These are phyloP conservation scores for Agaricus bisporus DNA, from an alignment of 768 basidiomycete genomes.

Conservation along the genomic window DNA sequence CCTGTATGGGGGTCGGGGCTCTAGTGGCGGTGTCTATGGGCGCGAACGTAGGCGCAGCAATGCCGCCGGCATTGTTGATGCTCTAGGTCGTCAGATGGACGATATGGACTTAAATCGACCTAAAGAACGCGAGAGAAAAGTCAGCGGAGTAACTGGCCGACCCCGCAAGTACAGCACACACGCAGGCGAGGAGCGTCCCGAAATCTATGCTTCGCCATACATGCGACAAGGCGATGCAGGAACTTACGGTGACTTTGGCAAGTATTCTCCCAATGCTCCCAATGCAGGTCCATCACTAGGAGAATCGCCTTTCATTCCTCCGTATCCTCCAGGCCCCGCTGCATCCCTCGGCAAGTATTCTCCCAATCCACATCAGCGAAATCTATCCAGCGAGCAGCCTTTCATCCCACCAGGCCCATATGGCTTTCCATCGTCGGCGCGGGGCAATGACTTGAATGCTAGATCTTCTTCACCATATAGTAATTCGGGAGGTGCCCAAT, in stretches of 20 bases:
- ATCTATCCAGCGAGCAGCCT: slow-evolving; percentile 38
- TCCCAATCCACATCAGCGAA: slow-evolving; percentile 25
- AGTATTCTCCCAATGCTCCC: slow-evolving; percentile 26
- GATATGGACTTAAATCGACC: slow-evolving; percentile 34
- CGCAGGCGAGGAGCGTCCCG: slow-evolving; percentile 19
- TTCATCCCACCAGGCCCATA: slow-evolving; percentile 25
- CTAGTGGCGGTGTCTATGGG: slow-evolving; percentile 16
- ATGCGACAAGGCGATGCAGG: background rate
- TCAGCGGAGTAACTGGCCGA: slow-evolving; percentile 25
- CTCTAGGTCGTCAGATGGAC: slow-evolving; percentile 35
- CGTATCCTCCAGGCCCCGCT: background rate
- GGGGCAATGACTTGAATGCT: slow-evolving; percentile 28
- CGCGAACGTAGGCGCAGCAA: slow-evolving; percentile 28
- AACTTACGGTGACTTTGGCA: slow-evolving; percentile 19
- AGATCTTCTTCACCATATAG: slow-evolving; percentile 40
- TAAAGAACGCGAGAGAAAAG: slow-evolving; percentile 28
- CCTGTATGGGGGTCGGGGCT: slow-evolving; percentile 15
- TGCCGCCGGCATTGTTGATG: slow-evolving; percentile 23
- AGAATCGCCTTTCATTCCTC: slow-evolving; percentile 32
- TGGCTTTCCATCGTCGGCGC: slow-evolving; percentile 25
- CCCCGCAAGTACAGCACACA: slow-evolving; percentile 41
- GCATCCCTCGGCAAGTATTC: slow-evolving; percentile 33
- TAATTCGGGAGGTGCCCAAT: slow-evolving; percentile 17
- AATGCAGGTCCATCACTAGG: slow-evolving; percentile 24
- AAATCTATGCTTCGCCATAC: slow-evolving; percentile 1